Base-by-base conservation (phyloP, 495 filamentous ascomycete genomes). In the Aspergillus biplanus region DNA sequence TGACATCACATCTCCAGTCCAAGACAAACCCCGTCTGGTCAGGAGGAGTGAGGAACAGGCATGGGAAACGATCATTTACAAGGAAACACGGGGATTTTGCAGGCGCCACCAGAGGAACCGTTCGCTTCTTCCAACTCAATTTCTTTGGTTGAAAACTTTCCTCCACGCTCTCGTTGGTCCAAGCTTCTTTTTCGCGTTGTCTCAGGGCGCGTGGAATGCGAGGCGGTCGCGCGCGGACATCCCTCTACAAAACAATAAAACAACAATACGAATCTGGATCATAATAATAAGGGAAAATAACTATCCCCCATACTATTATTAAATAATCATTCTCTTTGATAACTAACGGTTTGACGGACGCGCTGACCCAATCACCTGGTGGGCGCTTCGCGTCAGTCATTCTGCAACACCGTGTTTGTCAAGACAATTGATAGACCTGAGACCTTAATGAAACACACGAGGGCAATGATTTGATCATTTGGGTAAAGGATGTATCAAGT, bases 131-230 rank as follows among this genome's bases (percentile, higher is more conserved):
- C n/a, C n/a, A n/a, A n/a, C n/a, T 56, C 9, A 21, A 48, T 52
- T 63, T 59, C 54, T 67, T 56, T 63, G 53, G 52, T 33, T 59
- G 54, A 21, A 56, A 66, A 52, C 21, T 63, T 44, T 61, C 57
- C 56, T 58, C 31, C 54, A 44, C 15, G 35, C 50, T 58, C 48
- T 27, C 21, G 21, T 27, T 65, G 66, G 66, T 63, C 67, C 63
- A 58, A 66, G 67, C 63, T 34, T 27, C 21, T 58, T 66, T 52
- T 62, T 42, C 35, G 58, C 59, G 61, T 52, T 58, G 58, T 66
- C 56, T 48, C 50, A 64, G 58, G 60, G 64, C 67, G 67, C 64
- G 63, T 66, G 63, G 63, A 66, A 69, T 65, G 63, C 62, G 67
- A 56, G 66, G 57, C 59, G 57, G 66, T 63, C 66, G 62, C 66